These are phyloP conservation scores for Ecytonucleospora hepatopenaei DNA, from an alignment of 371 early-diverging fungal genomes.

Conservation along the genomic window DNA sequence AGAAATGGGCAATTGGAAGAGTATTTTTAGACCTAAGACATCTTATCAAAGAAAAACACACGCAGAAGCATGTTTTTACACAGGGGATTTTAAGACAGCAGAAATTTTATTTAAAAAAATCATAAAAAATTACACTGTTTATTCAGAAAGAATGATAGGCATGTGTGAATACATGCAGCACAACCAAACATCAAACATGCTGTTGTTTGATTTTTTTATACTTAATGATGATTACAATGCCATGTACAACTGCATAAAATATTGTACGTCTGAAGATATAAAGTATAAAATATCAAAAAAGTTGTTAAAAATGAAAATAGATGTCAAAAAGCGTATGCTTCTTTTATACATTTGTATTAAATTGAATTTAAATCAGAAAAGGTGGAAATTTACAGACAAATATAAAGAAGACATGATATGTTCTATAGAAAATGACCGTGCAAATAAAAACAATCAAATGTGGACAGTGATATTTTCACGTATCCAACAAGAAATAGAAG, in stretches of 20 bases:
- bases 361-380: too few relatives aligned
- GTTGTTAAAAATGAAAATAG: too few relatives aligned
- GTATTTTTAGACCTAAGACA: neutral
- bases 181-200: neutral
- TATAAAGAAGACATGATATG: too few relatives aligned
- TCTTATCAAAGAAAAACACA: neutral
- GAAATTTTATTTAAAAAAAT: neutral
- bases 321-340: too few relatives aligned
- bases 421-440: too few relatives aligned
- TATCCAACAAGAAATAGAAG: too few relatives aligned
- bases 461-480: too few relatives aligned
- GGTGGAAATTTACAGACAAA: too few relatives aligned
- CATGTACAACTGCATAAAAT: neutral
- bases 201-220: neutral
- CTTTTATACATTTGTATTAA: too few relatives aligned
- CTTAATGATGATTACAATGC: neutral
- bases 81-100: slow-evolving; percentile 3
- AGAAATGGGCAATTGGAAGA: neutral
- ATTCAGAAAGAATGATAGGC: slow-evolving; percentile 8
- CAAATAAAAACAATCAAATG: too few relatives aligned
- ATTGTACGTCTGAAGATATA: too few relatives aligned
- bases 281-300: too few relatives aligned
- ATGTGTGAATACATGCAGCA: neutral
- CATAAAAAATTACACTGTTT: neutral
- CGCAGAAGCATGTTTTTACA: slow-evolving; percentile 18